Evolutionary conservation across 1,284 basidiomycete species (phyloP).

Genomic region (Cryptococcus sp.): DNA sequence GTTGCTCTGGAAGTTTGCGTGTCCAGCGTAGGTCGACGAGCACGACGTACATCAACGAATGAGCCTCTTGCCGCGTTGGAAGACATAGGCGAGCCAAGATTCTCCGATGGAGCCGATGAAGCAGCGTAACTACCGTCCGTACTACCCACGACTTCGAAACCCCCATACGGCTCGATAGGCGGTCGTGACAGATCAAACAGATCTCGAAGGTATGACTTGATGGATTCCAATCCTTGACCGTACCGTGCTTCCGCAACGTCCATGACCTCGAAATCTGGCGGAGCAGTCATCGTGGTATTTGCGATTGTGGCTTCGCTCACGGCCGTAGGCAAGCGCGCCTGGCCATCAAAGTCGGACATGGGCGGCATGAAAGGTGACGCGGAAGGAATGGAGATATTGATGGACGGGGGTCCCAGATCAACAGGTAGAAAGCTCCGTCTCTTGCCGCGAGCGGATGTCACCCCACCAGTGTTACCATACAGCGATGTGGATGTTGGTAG

Average conservation of each 20-base stretch:
- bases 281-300: constrained; percentile 20
- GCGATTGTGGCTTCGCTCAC: constrained; percentile 13
- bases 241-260: constrained; percentile 37
- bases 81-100: constrained; percentile 20
- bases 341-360: constrained; percentile 17
- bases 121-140: constrained; percentile 18
- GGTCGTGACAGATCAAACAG: constrained; percentile 75
- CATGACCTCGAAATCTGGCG: constrained; percentile 17
- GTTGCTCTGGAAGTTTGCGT: constrained; percentile 20
- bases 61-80: constrained; percentile 10
- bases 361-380: constrained; percentile 63
- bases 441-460: constrained; percentile 52
- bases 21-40: constrained; percentile 31
- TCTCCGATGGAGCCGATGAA: constrained; percentile 22
- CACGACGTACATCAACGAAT: constrained; percentile 22
- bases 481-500: constrained; percentile 17
- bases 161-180: constrained; percentile 43
- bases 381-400: constrained; percentile 60
- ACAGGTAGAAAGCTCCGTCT: constrained; percentile 78
- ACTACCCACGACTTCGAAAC: constrained; percentile 42
- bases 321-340: constrained; percentile 12
- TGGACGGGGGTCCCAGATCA: constrained; percentile 57
- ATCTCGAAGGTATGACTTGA: constrained; percentile 93
- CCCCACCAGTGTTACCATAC: constrained; percentile 10
- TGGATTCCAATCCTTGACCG: constrained; percentile 68